phyloP scores from a whole-genome alignment of 495 filamentous ascomycete genomes.

The Penicillium lagena region DNA sequence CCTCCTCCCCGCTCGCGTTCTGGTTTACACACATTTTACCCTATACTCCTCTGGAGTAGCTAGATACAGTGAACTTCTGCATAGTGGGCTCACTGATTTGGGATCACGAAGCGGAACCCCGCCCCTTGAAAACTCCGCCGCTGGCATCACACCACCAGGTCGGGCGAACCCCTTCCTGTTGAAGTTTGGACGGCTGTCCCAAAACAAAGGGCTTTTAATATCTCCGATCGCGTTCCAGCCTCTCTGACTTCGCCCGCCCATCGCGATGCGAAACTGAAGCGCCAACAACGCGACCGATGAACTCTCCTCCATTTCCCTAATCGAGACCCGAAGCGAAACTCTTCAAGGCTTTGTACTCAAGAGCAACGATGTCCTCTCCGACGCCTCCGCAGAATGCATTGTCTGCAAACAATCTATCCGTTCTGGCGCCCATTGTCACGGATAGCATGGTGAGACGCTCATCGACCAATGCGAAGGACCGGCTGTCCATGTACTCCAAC shows the following conservation, averaged over 20 bases:
- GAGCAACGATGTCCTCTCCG: slow-evolving; percentile 53
- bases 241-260: slow-evolving; percentile 3
- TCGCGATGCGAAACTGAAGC: slow-evolving; percentile 39
- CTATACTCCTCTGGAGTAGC: no score
- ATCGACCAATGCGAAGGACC: slow-evolving; percentile 66
- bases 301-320: slow-evolving; percentile 12
- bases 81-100: no score
- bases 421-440: slow-evolving; percentile 35
- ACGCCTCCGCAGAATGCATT: slow-evolving; percentile 41
- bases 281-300: slow-evolving; percentile 21
- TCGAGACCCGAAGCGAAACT: slow-evolving; percentile 15
- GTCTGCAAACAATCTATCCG: slow-evolving; percentile 31
- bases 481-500: slow-evolving; percentile 63
- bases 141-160: no score
- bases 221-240: no score
- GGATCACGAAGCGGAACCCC: no score
- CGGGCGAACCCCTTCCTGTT: no score
- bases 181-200: no score
- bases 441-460: slow-evolving; percentile 37
- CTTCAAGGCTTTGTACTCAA: slow-evolving; percentile 3
- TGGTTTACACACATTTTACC: no score
- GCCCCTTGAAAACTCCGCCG: no score
- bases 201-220: not conserved
- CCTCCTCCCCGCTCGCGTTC: not conserved
- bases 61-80: no score